Conservation (phyloP, 78 protist genomes). For the Speleostelium caveatum region DNA sequence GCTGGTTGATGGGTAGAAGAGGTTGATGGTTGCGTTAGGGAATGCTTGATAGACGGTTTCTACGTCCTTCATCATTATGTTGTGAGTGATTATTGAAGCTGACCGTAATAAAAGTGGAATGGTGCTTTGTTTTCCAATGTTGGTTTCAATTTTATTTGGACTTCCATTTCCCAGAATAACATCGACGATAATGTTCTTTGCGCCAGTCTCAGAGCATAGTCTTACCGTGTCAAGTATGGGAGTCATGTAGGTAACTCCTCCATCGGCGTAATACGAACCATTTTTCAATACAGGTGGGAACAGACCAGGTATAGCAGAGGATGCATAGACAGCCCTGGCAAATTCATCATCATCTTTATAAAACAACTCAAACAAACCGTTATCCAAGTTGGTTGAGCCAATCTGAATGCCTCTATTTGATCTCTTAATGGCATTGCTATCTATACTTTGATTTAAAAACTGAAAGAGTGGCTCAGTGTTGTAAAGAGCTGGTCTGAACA, state of each 20-base stretch:
- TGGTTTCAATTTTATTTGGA: neutral
- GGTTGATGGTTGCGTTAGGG: slow-evolving; percentile 20
- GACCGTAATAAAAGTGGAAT: slow-evolving; percentile 8
- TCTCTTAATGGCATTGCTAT: neutral
- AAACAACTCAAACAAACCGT: slow-evolving; percentile 27
- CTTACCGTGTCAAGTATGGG: slow-evolving; percentile 23
- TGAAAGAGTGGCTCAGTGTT: slow-evolving; percentile 12
- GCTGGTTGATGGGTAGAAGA: slow-evolving; percentile 11
- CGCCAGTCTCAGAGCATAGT: slow-evolving; percentile 57
- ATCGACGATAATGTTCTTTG: slow-evolving; percentile 39
- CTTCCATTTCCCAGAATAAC: slow-evolving; percentile 4
- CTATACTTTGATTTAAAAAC: neutral
- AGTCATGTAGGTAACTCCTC: slow-evolving; percentile 54
- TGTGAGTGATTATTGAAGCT: slow-evolving; percentile 8
- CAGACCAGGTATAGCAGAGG: slow-evolving; percentile 37
- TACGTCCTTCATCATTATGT: slow-evolving; percentile 36
- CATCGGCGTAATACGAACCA: slow-evolving; percentile 39
- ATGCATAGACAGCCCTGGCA: slow-evolving; percentile 17
- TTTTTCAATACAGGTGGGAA: slow-evolving; percentile 49
- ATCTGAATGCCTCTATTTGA: slow-evolving; percentile 35
- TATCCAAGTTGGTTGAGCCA: slow-evolving; percentile 46
- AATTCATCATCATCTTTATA: slow-evolving; percentile 27
- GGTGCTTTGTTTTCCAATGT: slow-evolving; percentile 3
- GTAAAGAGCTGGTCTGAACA: slow-evolving; percentile 35
- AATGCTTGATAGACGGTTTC: slow-evolving; percentile 30